Conservation (phyloP, 2,329 filamentous ascomycete genomes). For the Cercospora citrullina region DNA sequence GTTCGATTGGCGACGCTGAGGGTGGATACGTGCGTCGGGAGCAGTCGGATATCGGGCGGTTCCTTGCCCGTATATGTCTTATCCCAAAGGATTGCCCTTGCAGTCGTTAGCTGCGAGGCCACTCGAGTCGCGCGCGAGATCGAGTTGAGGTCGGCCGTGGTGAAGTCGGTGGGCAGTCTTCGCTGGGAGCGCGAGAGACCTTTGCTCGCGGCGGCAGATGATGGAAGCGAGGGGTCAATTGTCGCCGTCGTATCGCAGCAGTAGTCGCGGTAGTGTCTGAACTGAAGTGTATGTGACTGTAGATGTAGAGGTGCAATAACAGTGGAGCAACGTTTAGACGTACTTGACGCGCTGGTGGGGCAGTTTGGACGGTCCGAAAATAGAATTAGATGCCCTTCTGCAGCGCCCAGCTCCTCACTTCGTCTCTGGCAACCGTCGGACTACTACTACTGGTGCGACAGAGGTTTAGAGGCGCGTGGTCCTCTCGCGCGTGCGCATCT, state of each 20-base stretch:
- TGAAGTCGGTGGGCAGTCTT: conserved; percentile 8
- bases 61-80: conserved; percentile 47
- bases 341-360: background rate
- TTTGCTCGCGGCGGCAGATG: background rate
- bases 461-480: background rate
- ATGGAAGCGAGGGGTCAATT: background rate
- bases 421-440: background rate
- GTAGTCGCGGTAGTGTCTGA: background rate
- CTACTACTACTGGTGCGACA: background rate
- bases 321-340: background rate
- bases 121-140: conserved; percentile 13
- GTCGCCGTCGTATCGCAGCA: background rate
- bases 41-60: conserved; percentile 48
- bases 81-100: conserved; percentile 53
- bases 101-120: conserved; percentile 44
- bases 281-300: background rate
- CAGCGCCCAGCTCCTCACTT: background rate
- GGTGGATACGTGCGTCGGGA: conserved; percentile 52
- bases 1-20: conserved; percentile 49
- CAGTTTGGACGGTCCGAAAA: background rate
- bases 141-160: conserved; percentile 14
- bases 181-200: conserved; percentile 1
- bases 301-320: background rate
- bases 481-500: background rate
- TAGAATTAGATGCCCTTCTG: background rate